Conservation (phyloP, 805 yeast species). For the Wickerhamiella galacta region DNA sequence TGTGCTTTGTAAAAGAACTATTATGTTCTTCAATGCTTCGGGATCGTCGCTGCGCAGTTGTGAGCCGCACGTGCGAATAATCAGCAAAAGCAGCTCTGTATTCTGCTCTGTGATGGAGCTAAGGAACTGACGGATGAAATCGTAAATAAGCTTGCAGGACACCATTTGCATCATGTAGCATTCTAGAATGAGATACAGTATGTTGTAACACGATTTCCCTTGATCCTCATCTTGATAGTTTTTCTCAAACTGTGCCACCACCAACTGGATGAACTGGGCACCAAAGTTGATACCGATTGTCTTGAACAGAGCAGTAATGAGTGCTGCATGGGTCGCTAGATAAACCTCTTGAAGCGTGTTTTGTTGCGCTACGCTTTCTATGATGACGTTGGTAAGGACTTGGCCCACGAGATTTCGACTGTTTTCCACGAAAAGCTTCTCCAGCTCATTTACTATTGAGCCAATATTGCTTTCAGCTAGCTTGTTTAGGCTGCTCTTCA, state of each 20-base stretch:
- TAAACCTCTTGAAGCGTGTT: constrained; percentile 62
- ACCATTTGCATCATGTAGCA: constrained; percentile 64
- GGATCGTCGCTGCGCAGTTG: constrained; percentile 88
- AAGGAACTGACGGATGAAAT: constrained; percentile 39
- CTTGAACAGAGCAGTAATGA: constrained; percentile 58
- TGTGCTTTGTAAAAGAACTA: constrained; percentile 37
- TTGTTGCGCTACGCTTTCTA: constrained; percentile 48
- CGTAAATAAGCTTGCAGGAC: constrained; percentile 60
- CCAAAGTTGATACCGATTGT: constrained; percentile 80
- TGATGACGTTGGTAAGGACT: constrained; percentile 40
- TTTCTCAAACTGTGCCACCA: constrained; percentile 53
- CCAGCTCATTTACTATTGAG: constrained; percentile 52
- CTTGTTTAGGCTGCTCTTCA: constrained; percentile 74
- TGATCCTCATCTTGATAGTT: constrained; percentile 9
- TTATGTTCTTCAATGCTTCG: constrained; percentile 61
- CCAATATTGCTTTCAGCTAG: constrained; percentile 76
- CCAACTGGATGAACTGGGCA: constrained; percentile 62
- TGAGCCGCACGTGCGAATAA: constrained; percentile 62
- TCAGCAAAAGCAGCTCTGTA: constrained; percentile 59
- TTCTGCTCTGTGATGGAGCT: constrained; percentile 46
- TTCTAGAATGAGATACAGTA: constrained; percentile 58
- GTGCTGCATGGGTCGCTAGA: constrained; percentile 61
- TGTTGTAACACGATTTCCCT: constrained; percentile 39
- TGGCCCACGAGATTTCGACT: constrained; percentile 73
- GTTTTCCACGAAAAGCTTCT: constrained; percentile 40